phyloP scores from a whole-genome alignment of 139 green algal species.

The Coccomyxa sp. region DNA sequence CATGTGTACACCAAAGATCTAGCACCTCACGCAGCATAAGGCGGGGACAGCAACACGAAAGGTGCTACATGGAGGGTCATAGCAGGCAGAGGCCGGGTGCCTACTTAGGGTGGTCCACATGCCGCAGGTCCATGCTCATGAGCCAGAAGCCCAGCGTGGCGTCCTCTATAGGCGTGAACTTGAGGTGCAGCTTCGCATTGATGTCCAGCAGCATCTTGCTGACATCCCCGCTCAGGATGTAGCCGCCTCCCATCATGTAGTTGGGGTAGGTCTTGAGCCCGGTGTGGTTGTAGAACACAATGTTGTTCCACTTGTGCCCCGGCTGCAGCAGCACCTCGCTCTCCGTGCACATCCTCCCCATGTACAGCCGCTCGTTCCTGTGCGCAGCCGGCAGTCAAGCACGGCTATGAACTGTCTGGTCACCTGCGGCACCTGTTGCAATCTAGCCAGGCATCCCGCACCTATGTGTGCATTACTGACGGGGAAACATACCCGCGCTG shows the following conservation, averaged over 20 bases:
- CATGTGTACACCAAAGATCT: no score
- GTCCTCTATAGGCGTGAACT: conserved; percentile 55
- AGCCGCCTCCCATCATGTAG: conserved; percentile 50
- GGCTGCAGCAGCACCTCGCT: conserved; percentile 41
- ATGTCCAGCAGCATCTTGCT: conserved; percentile 29
- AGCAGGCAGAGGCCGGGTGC: not conserved
- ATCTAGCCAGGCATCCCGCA: no score
- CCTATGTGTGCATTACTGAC: no score
- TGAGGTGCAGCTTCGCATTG: conserved; percentile 31
- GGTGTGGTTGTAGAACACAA: conserved; percentile 45
- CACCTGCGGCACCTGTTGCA: no score
- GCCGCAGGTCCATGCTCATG: conserved; percentile 46
- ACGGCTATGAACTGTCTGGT: no score
- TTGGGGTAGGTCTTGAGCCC: conserved; percentile 43
- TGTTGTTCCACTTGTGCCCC: conserved; percentile 54
- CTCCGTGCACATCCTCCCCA: conserved; percentile 25
- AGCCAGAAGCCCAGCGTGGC: conserved; percentile 50
- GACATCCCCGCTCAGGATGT: conserved; percentile 40
- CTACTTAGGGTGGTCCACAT: conserved; percentile 33
- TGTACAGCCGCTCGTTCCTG: conserved; percentile 37
- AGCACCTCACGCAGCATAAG: not conserved
- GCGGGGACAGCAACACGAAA: not conserved
- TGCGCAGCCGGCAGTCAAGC: no score
- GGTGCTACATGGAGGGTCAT: not conserved
- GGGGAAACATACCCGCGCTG: no score